A percentile compares a stretch with the other conserved stretches of the same genome.
Evolutionary conservation across 2,329 filamentous ascomycete species (phyloP).

Genomic region (Amauroascus niger): DNA sequence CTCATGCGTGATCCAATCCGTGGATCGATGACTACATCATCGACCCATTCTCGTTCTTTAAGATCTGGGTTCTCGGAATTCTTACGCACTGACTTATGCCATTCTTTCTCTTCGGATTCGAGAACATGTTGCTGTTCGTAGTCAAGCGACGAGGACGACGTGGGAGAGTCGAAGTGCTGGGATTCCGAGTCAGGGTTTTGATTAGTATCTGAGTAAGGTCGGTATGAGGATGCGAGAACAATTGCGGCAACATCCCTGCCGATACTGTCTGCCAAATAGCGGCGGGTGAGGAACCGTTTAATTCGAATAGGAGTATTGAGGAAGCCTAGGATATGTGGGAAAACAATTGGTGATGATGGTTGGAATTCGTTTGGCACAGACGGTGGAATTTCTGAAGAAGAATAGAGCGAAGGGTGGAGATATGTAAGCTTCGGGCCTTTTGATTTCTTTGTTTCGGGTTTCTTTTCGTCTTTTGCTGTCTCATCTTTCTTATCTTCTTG

Average conservation of each 20-base stretch:
- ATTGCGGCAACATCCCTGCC: slow-evolving; percentile 79
- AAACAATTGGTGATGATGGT: slow-evolving; percentile 61
- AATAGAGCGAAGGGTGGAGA: slow-evolving; percentile 64
- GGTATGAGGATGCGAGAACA: slow-evolving; percentile 50
- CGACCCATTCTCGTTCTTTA: slow-evolving; percentile 64
- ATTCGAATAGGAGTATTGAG: slow-evolving; percentile 78
- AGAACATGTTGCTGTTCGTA: slow-evolving; percentile 59
- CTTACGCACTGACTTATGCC: slow-evolving; percentile 70
- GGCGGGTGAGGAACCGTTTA: slow-evolving; percentile 74
- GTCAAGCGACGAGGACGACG: slow-evolving; percentile 25
- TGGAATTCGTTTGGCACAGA: slow-evolving; percentile 61
- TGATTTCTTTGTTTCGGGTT: slow-evolving; percentile 42
- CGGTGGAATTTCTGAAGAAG: slow-evolving; percentile 52
- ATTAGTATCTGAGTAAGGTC: slow-evolving; percentile 32
- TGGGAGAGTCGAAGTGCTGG: slow-evolving; percentile 15
- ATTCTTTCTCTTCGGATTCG: slow-evolving; percentile 63
- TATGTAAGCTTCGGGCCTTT: slow-evolving; percentile 59
- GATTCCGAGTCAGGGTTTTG: slow-evolving; percentile 22
- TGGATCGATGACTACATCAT: slow-evolving; percentile 63
- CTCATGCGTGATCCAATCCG: slow-evolving; percentile 72
- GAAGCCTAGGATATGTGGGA: slow-evolving; percentile 89
- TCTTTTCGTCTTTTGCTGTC: slow-evolving; percentile 45
- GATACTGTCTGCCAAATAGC: slow-evolving; percentile 74
- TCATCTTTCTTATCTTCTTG: slow-evolving; percentile 34
- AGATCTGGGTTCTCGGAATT: slow-evolving; percentile 39